phyloP scores from a whole-genome alignment of 352 stramenopile species.

The Globisporangium echinulatum region DNA sequence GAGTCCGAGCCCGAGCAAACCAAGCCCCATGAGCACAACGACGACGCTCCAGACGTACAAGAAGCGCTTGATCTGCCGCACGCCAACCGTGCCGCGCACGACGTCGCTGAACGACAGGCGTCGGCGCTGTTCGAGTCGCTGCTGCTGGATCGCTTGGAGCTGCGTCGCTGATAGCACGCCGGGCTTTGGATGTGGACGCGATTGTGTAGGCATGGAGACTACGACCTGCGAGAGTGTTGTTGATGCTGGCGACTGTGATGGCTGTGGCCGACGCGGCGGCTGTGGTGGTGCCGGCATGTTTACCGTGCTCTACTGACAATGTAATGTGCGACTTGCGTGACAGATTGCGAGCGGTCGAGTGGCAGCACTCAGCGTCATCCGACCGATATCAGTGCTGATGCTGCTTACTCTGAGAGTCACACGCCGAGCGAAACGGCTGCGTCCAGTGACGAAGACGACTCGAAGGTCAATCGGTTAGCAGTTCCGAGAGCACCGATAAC shows the following conservation, averaged over 20 bases:
- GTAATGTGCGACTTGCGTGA: not conserved
- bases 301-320: not conserved
- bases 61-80: constrained; percentile 26
- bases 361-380: too few species aligned
- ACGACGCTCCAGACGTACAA: constrained; percentile 54
- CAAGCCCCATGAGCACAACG: constrained; percentile 40
- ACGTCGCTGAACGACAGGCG: constrained; percentile 33
- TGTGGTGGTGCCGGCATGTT: not conserved
- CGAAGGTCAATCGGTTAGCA: not conserved
- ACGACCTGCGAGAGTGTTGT: constrained; percentile 3
- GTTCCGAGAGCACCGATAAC: not conserved
- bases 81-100: constrained; percentile 22
- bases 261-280: too few species aligned
- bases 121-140: constrained; percentile 24
- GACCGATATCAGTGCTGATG: not conserved
- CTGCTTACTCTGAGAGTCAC: not conserved
- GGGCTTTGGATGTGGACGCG: not conserved
- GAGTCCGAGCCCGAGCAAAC: constrained; percentile 41
- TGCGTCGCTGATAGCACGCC: constrained; percentile 12
- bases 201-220: not conserved
- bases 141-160: constrained; percentile 22
- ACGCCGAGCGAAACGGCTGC: constrained; percentile 7
- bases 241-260: not conserved
- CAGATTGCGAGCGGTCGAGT: not conserved
- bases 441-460: not conserved